phyloP scores from a whole-genome alignment of 2,329 filamentous ascomycete species.

The Botrytis fabae region DNA sequence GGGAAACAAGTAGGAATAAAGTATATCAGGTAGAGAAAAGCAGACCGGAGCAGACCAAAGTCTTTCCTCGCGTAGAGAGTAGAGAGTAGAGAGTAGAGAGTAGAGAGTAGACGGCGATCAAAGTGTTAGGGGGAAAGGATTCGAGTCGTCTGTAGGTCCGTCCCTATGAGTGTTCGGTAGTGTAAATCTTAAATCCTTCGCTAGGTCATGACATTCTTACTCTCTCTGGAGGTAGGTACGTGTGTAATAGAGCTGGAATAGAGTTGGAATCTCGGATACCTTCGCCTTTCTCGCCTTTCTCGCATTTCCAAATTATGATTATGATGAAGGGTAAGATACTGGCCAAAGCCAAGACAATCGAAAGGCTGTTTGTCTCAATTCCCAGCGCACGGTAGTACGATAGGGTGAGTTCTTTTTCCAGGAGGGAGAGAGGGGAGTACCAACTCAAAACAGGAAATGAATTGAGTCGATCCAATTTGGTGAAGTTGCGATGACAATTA shows the following conservation, averaged over 20 bases:
- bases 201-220: not conserved
- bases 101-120: not conserved
- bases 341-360: slow-evolving; percentile 13
- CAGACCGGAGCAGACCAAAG: not conserved
- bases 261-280: not conserved
- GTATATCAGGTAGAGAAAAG: not conserved
- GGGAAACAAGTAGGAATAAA: not conserved
- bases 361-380: slow-evolving; percentile 15
- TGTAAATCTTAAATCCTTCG: not conserved
- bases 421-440: not conserved
- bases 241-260: not conserved
- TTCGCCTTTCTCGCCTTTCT: slow-evolving; percentile 6
- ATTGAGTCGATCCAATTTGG: not conserved
- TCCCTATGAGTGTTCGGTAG: not conserved
- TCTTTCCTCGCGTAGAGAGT: not conserved
- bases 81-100: not conserved
- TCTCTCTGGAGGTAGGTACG: not conserved
- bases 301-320: not conserved
- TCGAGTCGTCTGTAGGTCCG: slow-evolving; percentile 2
- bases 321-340: not conserved
- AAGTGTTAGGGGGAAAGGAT: not conserved
- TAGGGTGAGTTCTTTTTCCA: slow-evolving; percentile 9
- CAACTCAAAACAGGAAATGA: slow-evolving; percentile 15
- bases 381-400: slow-evolving; percentile 13
- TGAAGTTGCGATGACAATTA: not conserved